Conservation (phyloP, 768 basidiomycete genomes). For the Kwoniella sp. region DNA sequence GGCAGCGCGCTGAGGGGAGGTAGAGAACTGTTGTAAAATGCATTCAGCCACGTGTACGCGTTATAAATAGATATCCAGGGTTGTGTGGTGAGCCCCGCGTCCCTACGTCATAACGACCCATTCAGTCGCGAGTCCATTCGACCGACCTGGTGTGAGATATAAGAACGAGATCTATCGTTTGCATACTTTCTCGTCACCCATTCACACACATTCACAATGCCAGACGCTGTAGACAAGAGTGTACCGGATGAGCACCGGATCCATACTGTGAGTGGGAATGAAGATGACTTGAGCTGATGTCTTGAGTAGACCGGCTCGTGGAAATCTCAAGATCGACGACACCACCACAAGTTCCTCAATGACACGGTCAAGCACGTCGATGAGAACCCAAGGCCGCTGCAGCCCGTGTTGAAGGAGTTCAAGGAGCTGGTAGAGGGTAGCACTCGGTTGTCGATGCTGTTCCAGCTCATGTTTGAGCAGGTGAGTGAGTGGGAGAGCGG, state of each 20-base stretch:
- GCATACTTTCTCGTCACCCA: no score
- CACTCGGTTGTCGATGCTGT: conserved; percentile 54
- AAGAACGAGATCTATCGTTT: no score
- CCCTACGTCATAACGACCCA: neutral
- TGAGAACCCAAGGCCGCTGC: conserved; percentile 46
- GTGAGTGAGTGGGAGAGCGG: no score
- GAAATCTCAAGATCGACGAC: conserved; percentile 52
- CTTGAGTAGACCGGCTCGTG: conserved; percentile 35
- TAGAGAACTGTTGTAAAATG: no score
- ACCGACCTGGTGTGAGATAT: no score
- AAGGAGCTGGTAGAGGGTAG: conserved; percentile 52
- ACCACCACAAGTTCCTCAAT: conserved; percentile 51
- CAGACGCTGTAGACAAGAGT: conserved; percentile 32
- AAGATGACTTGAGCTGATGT: no score
- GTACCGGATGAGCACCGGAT: conserved; percentile 52
- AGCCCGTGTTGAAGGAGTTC: conserved; percentile 54
- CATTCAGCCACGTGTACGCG: no score
- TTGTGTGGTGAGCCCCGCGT: no score
- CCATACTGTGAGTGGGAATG: conserved; percentile 32
- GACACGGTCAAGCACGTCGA: conserved; percentile 52
- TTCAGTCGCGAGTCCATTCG: no score
- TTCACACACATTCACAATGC: no score
- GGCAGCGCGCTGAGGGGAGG: neutral
- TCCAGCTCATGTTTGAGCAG: conserved; percentile 53
- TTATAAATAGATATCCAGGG: no score